These are phyloP conservation scores for Candida ulmi DNA, from an alignment of 805 yeast genomes.

Conservation along the genomic window DNA sequence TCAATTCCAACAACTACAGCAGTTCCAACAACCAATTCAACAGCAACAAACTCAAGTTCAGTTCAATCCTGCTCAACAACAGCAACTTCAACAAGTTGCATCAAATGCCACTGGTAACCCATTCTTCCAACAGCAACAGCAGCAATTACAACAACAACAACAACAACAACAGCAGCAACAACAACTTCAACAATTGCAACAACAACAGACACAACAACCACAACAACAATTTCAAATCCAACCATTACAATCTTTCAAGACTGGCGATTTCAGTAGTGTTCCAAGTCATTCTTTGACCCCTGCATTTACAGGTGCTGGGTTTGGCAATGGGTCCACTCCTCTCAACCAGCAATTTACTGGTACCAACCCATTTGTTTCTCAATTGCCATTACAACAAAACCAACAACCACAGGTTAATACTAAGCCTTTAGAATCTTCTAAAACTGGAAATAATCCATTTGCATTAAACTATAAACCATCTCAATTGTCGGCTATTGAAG, in stretches of 20 bases:
- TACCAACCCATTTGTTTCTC: slow-evolving; percentile 29
- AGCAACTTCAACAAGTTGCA: slow-evolving; percentile 10
- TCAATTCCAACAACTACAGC: too few species aligned
- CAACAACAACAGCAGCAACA: slow-evolving; percentile 9
- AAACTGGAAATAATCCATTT: slow-evolving; percentile 27
- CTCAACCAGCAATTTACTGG: slow-evolving; percentile 22
- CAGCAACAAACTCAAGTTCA: slow-evolving; percentile 8
- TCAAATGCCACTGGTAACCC: slow-evolving; percentile 14
- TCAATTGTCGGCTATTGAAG: slow-evolving; percentile 10
- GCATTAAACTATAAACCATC: slow-evolving; percentile 14
- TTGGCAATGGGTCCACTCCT: slow-evolving; percentile 41
- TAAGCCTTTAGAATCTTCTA: slow-evolving; percentile 9
- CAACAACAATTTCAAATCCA: slow-evolving; percentile 4
- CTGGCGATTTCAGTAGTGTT: slow-evolving; percentile 17
- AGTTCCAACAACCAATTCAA: slow-evolving; percentile 5
- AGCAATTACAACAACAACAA: slow-evolving; percentile 11
- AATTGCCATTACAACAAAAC: slow-evolving; percentile 13
- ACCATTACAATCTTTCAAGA: slow-evolving; percentile 12
- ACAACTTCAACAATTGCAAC: slow-evolving; percentile 13
- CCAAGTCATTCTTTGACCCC: slow-evolving; percentile 20
- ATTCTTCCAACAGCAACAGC: slow-evolving; percentile 9
- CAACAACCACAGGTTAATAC: slow-evolving; percentile 3
- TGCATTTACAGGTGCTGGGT: slow-evolving; percentile 51
- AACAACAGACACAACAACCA: slow-evolving; percentile 2
- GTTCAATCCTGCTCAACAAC: slow-evolving; percentile 12